Base-by-base conservation (phyloP, 2,329 filamentous ascomycete species). In the Sporothrix curviconia region DNA sequence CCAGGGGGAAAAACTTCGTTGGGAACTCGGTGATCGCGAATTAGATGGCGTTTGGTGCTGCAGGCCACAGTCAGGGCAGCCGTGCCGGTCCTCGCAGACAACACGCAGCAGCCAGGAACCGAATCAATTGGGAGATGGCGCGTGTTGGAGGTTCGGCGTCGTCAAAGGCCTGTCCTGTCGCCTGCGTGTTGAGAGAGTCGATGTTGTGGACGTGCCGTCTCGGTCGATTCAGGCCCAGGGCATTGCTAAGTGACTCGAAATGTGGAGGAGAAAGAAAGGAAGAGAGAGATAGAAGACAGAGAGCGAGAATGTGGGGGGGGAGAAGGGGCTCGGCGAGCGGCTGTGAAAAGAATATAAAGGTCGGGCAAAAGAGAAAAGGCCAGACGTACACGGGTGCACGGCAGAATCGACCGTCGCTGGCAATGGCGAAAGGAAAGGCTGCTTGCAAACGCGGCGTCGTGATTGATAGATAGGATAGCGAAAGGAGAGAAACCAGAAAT, bases 261-360 rank as follows among this genome's bases (percentile, higher is more conserved):
- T 34, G 51, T 54, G 51, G 52, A 46, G 54, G 43, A 56, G 17
- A 28, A 22, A 50, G n/a, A 22, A 22, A 51, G 49, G 11, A 17
- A n/a, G 49, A n/a, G n/a, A n/a, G n/a, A n/a, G n/a, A n/a, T n/a
- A n/a, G n/a, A n/a, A n/a, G n/a, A n/a, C n/a, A n/a, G n/a, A n/a
- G n/a, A n/a, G 24, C 43, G 51, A 32, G 19, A 52, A 47, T 46
- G 52, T 55, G 52, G 52, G 15, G 32, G 47, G 32, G 22, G n/a
- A 46, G 52, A 46, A 55, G 40, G 52, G 40, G 40, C 37, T 34
- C 30, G 51, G 51, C 51, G 51, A 43, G 19, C 25, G 51, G 28
- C 17, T n/a, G 32, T 47, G 19, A 34, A 55, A 39, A 19, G n/a
- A 37, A 25, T 24, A 28, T 28, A 42, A 32, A 22, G 17, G 25